A percentile compares a stretch with the other conserved stretches of the same genome.
These are phyloP conservation scores for Didymella segeticola DNA, from an alignment of 2,329 filamentous ascomycete species.

Conservation along the genomic window DNA sequence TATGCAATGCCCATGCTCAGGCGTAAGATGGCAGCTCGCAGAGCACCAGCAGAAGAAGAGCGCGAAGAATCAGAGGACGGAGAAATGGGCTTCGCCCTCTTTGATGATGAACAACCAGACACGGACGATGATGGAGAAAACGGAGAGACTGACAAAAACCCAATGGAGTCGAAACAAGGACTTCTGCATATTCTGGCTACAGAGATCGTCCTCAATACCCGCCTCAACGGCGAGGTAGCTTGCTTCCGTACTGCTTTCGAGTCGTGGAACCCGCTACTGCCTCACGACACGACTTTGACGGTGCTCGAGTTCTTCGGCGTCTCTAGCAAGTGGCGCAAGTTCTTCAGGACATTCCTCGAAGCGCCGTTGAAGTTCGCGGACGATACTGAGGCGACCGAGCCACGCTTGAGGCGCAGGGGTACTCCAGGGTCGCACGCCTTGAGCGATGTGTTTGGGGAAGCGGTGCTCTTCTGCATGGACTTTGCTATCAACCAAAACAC, in stretches of 20 bases:
- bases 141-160: slow-evolving; percentile 27
- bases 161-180: slow-evolving; percentile 40
- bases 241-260: slow-evolving; percentile 43
- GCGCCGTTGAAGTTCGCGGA: slow-evolving; percentile 55
- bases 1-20: no score
- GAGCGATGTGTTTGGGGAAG: slow-evolving; percentile 57
- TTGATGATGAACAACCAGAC: background rate
- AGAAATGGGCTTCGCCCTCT: background rate
- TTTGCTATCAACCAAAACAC: slow-evolving; percentile 54
- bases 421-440: slow-evolving; percentile 56
- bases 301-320: slow-evolving; percentile 56
- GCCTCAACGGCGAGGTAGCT: slow-evolving; percentile 36
- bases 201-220: slow-evolving; percentile 42
- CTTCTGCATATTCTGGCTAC: slow-evolving; percentile 41
- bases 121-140: slow-evolving; percentile 9
- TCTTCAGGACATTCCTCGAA: slow-evolving; percentile 56
- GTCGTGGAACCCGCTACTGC: slow-evolving; percentile 45
- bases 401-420: slow-evolving; percentile 53
- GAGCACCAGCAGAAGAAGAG: background rate
- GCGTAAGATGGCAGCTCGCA: no score
- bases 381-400: slow-evolving; percentile 39
- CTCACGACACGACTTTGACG: slow-evolving; percentile 54
- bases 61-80: background rate
- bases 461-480: slow-evolving; percentile 58
- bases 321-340: slow-evolving; percentile 51